These are phyloP conservation scores for Arthroderma sp. DNA, from an alignment of 2,329 filamentous ascomycete genomes.

Conservation along the genomic window DNA sequence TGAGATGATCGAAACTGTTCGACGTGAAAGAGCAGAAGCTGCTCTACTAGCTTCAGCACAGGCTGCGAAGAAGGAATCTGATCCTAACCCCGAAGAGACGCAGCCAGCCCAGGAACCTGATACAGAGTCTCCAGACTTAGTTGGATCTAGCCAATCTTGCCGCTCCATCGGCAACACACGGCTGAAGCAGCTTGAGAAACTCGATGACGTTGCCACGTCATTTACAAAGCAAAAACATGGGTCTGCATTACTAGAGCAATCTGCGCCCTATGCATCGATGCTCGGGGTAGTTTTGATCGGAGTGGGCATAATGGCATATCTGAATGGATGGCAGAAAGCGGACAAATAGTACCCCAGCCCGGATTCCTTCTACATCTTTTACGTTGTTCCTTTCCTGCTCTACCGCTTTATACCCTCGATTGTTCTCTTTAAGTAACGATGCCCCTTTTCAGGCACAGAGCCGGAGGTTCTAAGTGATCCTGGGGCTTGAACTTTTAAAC, in stretches of 20 bases:
- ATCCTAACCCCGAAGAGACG: conserved; percentile 16
- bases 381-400: neutral
- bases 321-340: conserved; percentile 64
- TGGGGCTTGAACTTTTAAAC: no score
- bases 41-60: conserved; percentile 25
- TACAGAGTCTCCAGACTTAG: neutral
- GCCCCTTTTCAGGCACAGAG: no score
- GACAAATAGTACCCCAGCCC: conserved; percentile 18
- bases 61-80: neutral
- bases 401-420: conserved; percentile 1
- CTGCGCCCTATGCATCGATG: conserved; percentile 67
- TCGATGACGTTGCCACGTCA: conserved; percentile 22
- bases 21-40: conserved; percentile 49
- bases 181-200: conserved; percentile 25
- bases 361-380: conserved; percentile 1
- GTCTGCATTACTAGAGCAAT: conserved; percentile 34
- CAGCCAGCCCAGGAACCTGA: conserved; percentile 7
- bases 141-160: neutral
- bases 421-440: neutral
- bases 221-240: conserved; percentile 21
- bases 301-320: conserved; percentile 72
- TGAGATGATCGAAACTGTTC: conserved; percentile 76
- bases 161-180: neutral
- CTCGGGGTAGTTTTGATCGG: conserved; percentile 68
- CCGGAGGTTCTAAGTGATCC: no score